Evolutionary conservation across 345 rosid genomes (phyloP), one percentile per base, ranked within the genome.

Genomic region (Euphorbia pulcherrima): DNA sequence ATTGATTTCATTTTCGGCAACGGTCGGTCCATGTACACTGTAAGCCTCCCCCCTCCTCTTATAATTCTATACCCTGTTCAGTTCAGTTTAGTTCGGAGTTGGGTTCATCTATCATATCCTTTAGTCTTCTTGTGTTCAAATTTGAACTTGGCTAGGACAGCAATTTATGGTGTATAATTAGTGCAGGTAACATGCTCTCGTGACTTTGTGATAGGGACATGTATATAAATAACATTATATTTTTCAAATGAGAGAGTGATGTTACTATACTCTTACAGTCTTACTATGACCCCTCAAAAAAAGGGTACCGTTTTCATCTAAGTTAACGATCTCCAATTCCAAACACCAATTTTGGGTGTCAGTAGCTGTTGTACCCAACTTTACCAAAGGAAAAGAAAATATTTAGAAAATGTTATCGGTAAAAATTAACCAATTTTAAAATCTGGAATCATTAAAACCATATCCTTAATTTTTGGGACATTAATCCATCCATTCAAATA

Each of bases 1-100:
- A 90, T 93, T 5, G 97, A 93, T 78, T 90, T 93, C 80, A 93
- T 93, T 51, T 93, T 93, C 46, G 98, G 98, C 20, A 93, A 93
- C 47, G 98, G 98, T 64, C 77, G 98, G 23, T 93, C 97, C 70
- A 85, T 89, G 94, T 93, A 93, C 78, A 89, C 83, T 72, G 96
- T 90, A 87, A 78, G 76, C n/a, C n/a, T n/a, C 3, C 8, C 41
- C 48, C 17, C 13, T n/a, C n/a, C n/a, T n/a, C n/a, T n/a, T n/a
- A n/a, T n/a, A n/a, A n/a, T n/a, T n/a, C n/a, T n/a, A n/a, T n/a
- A n/a, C n/a, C n/a, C n/a, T n/a, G n/a, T n/a, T n/a, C n/a, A n/a
- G n/a, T n/a, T n/a, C n/a, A n/a, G n/a, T n/a, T n/a, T n/a, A n/a
- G n/a, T n/a, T n/a, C n/a, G n/a, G n/a, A n/a, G n/a, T n/a, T n/a